A percentile compares a stretch with the other conserved stretches of the same genome.
Evolutionary conservation across 1,284 basidiomycete genomes (phyloP).

Genomic region (Volvariella surrecta): DNA sequence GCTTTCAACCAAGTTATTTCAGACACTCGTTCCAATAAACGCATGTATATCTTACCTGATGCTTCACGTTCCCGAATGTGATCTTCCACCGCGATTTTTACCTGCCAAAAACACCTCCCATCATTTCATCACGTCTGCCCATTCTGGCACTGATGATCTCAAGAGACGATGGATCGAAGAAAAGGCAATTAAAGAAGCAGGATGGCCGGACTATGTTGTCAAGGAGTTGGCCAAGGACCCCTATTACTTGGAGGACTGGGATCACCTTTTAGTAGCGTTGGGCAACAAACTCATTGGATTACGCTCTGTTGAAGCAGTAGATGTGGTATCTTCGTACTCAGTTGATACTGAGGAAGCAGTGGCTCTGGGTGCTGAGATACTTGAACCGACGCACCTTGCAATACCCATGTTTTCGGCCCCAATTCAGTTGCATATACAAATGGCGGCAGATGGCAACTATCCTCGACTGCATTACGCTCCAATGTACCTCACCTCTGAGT

Average conservation of each 20-base stretch:
- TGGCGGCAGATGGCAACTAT: constrained; percentile 44
- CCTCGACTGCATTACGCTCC: constrained; percentile 53
- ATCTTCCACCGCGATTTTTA: constrained; percentile 58
- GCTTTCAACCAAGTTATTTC: constrained; percentile 42
- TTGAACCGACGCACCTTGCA: constrained; percentile 36
- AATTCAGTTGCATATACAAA: constrained; percentile 61
- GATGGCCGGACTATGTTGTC: constrained; percentile 73
- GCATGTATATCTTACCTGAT: constrained; percentile 72
- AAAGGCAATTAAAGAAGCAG: constrained; percentile 75
- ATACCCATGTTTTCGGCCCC: constrained; percentile 58
- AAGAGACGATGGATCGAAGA: constrained; percentile 80
- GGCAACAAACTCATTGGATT: constrained; percentile 41
- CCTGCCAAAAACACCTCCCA: constrained; percentile 60
- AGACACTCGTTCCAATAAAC: constrained; percentile 42
- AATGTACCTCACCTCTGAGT: constrained; percentile 69
- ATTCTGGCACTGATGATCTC: constrained; percentile 55
- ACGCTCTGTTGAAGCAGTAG: constrained; percentile 17
- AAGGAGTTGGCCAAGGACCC: constrained; percentile 39
- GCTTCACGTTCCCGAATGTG: constrained; percentile 72
- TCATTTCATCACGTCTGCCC: constrained; percentile 54
- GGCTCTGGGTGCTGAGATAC: constrained; percentile 50
- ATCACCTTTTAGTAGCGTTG: constrained; percentile 39
- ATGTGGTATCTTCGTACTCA: constrained; percentile 18
- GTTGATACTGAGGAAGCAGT: constrained; percentile 57
- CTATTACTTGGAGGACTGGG: constrained; percentile 37